These are phyloP conservation scores for Magnusiomyces ingens DNA, from an alignment of 1,139 yeast genomes.

Conservation along the genomic window DNA sequence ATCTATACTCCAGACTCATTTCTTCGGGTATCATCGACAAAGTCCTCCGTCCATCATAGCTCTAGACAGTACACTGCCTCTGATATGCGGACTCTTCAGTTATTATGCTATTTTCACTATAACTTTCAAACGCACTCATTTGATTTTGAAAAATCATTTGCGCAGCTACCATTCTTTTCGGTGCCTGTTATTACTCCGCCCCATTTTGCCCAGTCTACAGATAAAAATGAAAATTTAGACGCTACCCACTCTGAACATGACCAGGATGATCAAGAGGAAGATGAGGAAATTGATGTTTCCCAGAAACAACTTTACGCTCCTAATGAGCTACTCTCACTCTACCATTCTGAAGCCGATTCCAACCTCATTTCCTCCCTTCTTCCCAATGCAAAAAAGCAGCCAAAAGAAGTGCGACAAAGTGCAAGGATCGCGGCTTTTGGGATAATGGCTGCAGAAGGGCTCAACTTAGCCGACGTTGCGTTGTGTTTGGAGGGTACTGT, in stretches of 20 bases:
- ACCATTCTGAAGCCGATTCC: background rate
- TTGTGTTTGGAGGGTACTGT: slow-evolving; percentile 29
- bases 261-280: background rate
- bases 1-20: slow-evolving; percentile 2
- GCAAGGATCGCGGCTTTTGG: slow-evolving; percentile 23
- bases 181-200: slow-evolving; percentile 15
- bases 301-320: background rate
- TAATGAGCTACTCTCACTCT: background rate
- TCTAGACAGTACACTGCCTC: slow-evolving; percentile 20
- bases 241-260: background rate
- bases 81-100: slow-evolving; percentile 31
- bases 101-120: slow-evolving; percentile 31
- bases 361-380: background rate
- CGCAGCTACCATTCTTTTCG: slow-evolving; percentile 27
- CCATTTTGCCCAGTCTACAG: background rate
- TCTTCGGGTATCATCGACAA: background rate
- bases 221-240: background rate
- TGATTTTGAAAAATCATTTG: slow-evolving; percentile 22
- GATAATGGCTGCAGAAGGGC: slow-evolving; percentile 28
- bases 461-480: slow-evolving; percentile 22
- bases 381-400: background rate
- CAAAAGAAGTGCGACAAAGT: background rate
- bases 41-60: background rate
- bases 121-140: background rate
- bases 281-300: slow-evolving; percentile 11